A percentile compares a stretch with the other conserved stretches of the same genome.
These are phyloP conservation scores for Pelargonium cotyledonis DNA, from an alignment of 441 rosid species.

Conservation along the genomic window DNA sequence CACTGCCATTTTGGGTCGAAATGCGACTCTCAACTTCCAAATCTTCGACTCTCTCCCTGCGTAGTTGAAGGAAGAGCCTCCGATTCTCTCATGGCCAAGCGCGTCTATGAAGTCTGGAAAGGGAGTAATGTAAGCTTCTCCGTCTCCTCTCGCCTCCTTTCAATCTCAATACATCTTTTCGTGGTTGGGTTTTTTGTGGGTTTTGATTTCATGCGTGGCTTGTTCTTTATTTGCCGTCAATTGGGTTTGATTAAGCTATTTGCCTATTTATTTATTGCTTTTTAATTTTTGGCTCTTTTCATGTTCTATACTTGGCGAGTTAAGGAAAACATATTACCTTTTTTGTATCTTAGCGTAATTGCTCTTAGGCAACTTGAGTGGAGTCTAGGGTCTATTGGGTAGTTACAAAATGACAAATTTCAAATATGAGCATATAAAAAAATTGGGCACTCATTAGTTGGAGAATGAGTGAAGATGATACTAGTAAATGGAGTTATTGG, in stretches of 20 bases:
- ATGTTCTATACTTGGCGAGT: neutral
- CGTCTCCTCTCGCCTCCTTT: too few species aligned
- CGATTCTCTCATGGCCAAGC: conserved; percentile 53
- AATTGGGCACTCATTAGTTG: neutral
- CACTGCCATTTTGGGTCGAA: neutral
- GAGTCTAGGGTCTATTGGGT: conserved; percentile 3
- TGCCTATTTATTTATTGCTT: too few species aligned
- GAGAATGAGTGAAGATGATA: neutral
- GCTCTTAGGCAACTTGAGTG: neutral
- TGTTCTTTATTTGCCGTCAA: conserved; percentile 14
- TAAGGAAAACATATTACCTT: neutral
- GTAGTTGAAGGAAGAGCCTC: conserved; percentile 19
- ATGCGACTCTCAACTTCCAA: conserved; percentile 25
- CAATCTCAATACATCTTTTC: conserved; percentile 14
- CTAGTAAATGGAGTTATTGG: neutral
- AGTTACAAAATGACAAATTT: neutral
- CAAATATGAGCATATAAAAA: neutral
- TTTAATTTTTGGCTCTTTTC: conserved; percentile 8
- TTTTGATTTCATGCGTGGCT: conserved; percentile 15
- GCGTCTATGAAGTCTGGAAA: conserved; percentile 82
- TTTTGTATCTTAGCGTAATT: neutral
- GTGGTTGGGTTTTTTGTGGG: conserved; percentile 22
- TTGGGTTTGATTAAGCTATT: conserved; percentile 1
- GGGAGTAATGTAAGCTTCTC: conserved; percentile 68
- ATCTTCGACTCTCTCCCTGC: conserved; percentile 35